These are phyloP conservation scores for Phytophthora crassamura DNA, from an alignment of 352 stramenopile species.

Conservation along the genomic window DNA sequence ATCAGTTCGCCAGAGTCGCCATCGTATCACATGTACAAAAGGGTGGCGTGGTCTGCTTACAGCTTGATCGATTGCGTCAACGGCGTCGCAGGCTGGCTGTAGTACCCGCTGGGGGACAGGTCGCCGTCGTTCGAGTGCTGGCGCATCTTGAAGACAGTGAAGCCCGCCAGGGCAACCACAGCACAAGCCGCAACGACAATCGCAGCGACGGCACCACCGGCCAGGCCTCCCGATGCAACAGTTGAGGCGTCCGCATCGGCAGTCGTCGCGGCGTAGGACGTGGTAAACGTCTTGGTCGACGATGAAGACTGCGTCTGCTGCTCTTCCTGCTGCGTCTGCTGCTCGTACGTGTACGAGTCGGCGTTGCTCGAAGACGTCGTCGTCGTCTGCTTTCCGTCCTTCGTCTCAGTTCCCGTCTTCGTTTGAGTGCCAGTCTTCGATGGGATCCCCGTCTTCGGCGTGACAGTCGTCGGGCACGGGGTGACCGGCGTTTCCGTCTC, in stretches of 20 bases:
- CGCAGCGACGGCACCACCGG: neutral
- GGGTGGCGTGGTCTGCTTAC: slow-evolving; percentile 26
- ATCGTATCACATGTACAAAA: slow-evolving; percentile 39
- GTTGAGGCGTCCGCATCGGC: neutral
- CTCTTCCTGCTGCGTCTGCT: slow-evolving; percentile 25
- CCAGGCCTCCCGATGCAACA: neutral
- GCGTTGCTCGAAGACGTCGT: slow-evolving; percentile 20
- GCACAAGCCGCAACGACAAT: slow-evolving; percentile 35
- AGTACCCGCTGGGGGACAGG: slow-evolving; percentile 36
- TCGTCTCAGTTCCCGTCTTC: too few relatives aligned
- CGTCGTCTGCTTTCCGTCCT: slow-evolving; percentile 11
- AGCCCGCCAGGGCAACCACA: slow-evolving; percentile 44
- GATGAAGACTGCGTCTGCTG: slow-evolving; percentile 17
- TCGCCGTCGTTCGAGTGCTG: slow-evolving; percentile 27
- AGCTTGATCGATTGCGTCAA: slow-evolving; percentile 24
- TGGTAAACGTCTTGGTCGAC: slow-evolving; percentile 30
- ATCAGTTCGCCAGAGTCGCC: slow-evolving; percentile 15
- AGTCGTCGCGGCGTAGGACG: slow-evolving; percentile 24
- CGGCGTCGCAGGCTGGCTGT: slow-evolving; percentile 31
- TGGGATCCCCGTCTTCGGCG: slow-evolving; percentile 16
- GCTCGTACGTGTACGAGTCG: neutral
- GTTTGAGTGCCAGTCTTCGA: neutral
- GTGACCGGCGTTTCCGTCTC: slow-evolving; percentile 11
- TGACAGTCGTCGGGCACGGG: slow-evolving; percentile 8
- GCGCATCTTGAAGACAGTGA: slow-evolving; percentile 45